phyloP scores from a whole-genome alignment of 495 filamentous ascomycete genomes.

The Aspergillus heteromorphus region DNA sequence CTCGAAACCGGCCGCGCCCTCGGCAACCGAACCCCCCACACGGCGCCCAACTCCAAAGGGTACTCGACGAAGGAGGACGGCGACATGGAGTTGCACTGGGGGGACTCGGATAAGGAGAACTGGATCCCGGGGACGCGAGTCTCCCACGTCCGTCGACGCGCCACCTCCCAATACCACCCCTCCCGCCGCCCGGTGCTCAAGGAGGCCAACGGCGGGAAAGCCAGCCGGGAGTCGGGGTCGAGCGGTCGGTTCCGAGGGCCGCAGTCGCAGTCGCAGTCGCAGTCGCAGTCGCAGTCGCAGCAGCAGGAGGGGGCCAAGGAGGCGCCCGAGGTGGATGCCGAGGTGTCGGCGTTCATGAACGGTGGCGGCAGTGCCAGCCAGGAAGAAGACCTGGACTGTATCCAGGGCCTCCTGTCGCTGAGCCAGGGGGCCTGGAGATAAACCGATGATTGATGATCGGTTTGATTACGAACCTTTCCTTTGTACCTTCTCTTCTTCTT shows the following conservation, averaged over 20 bases:
- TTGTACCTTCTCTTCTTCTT: constrained; percentile 11
- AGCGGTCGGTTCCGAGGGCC: constrained; percentile 32
- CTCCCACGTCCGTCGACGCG: constrained; percentile 34
- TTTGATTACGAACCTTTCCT: constrained; percentile 17
- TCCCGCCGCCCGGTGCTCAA: constrained; percentile 39
- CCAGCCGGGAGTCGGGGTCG: constrained; percentile 16
- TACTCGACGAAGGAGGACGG: constrained; percentile 24
- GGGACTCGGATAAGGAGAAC: constrained; percentile 94
- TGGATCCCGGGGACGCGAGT: constrained; percentile 59
- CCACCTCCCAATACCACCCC: constrained; percentile 26
- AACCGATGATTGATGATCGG: constrained; percentile 2
- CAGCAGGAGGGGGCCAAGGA: constrained; percentile 20
- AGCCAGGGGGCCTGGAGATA: constrained; percentile 61
- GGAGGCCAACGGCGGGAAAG: constrained; percentile 36
- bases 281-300: too few relatives aligned
- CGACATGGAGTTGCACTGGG: constrained; percentile 40
- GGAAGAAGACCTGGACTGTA: constrained; percentile 69
- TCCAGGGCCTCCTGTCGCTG: constrained; percentile 70
- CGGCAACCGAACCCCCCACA: constrained; percentile 7
- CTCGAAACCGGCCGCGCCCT: constrained; percentile 46
- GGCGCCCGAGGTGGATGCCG: constrained; percentile 40
- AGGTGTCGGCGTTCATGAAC: constrained; percentile 66
- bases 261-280: too few relatives aligned
- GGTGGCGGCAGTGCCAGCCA: constrained; percentile 53
- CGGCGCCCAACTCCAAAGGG: constrained; percentile 23